Evolutionary conservation across 2,329 filamentous ascomycete species (phyloP).

Genomic region (Colletotrichum navitas): DNA sequence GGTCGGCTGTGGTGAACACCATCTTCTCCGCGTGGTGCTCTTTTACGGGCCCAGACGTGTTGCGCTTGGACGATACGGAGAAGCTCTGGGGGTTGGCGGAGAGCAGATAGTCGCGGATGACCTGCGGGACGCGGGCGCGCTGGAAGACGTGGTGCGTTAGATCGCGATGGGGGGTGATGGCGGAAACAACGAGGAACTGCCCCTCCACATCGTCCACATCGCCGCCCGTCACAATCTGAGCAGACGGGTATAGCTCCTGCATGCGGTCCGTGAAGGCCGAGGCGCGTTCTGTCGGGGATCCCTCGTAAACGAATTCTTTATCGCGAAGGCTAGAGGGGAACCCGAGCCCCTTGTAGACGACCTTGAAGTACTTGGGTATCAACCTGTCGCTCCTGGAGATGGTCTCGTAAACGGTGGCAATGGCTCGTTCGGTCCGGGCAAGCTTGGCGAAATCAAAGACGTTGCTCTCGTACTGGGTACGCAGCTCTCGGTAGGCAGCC

Average conservation of each 20-base stretch:
- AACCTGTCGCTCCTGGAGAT: constrained; percentile 85
- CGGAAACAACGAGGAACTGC: constrained; percentile 86
- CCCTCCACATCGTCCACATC: constrained; percentile 86
- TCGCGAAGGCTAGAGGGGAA: constrained; percentile 86
- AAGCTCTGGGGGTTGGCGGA: constrained; percentile 83
- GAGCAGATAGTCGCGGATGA: constrained; percentile 88
- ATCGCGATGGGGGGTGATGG: constrained; percentile 86
- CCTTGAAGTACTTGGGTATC: constrained; percentile 89
- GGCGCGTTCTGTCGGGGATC: constrained; percentile 79
- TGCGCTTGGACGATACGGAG: constrained; percentile 79
- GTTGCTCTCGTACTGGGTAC: constrained; percentile 90
- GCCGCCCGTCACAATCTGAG: constrained; percentile 80
- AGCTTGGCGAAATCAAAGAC: constrained; percentile 93
- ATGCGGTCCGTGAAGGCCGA: constrained; percentile 90
- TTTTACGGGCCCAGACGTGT: constrained; percentile 75
- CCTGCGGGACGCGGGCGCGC: constrained; percentile 83
- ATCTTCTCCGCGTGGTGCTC: constrained; percentile 87
- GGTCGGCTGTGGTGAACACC: constrained; percentile 84
- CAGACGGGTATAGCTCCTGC: constrained; percentile 89
- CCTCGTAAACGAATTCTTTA: constrained; percentile 94
- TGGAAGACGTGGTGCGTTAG: constrained; percentile 87
- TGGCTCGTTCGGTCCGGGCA: constrained; percentile 87
- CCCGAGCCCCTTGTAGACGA: constrained; percentile 88
- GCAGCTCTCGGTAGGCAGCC: constrained; percentile 89
- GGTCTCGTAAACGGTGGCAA: constrained; percentile 91